Conservation (phyloP, 2,329 filamentous ascomycete genomes). For the Talaromyces funiculosus region DNA sequence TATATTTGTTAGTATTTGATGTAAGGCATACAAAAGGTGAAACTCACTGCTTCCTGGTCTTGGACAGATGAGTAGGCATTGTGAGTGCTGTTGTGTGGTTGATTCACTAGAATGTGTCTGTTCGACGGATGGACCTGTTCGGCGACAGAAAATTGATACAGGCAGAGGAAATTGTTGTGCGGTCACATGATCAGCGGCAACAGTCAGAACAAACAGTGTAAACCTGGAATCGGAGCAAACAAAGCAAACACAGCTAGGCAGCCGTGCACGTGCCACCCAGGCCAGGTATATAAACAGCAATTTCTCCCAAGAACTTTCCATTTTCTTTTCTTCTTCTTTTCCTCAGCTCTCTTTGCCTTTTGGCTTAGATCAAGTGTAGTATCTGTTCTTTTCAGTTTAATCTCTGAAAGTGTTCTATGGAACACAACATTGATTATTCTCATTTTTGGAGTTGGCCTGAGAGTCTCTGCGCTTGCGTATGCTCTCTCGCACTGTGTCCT, state of each 20-base stretch:
- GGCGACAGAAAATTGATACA: neutral
- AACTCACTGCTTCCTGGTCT: conserved; percentile 41
- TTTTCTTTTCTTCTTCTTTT: conserved; percentile 37
- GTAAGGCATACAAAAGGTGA: neutral
- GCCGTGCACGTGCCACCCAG: conserved; percentile 17
- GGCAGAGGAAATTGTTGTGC: neutral
- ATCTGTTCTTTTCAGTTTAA: conserved; percentile 98
- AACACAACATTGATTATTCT: conserved; percentile 71
- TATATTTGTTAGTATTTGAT: neutral
- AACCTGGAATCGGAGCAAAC: conserved; percentile 5
- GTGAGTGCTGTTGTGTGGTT: neutral
- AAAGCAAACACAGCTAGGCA: conserved; percentile 8
- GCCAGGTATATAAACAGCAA: conserved; percentile 27
- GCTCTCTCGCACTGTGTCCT: conserved; percentile 62
- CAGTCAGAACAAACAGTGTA: conserved; percentile 6
- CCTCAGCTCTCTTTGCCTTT: conserved; percentile 50
- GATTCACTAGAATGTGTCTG: neutral
- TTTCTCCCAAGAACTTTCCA: conserved; percentile 22
- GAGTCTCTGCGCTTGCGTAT: conserved; percentile 69
- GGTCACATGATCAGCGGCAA: neutral
- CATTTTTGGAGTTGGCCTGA: conserved; percentile 59
- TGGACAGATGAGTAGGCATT: conserved; percentile 48
- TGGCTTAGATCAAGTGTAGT: conserved; percentile 89
- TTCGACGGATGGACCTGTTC: neutral
- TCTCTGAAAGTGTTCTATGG: conserved; percentile 76